These are phyloP conservation scores for Zygosaccharomyces sapae DNA, from an alignment of 1,139 yeast species.

Conservation along the genomic window DNA sequence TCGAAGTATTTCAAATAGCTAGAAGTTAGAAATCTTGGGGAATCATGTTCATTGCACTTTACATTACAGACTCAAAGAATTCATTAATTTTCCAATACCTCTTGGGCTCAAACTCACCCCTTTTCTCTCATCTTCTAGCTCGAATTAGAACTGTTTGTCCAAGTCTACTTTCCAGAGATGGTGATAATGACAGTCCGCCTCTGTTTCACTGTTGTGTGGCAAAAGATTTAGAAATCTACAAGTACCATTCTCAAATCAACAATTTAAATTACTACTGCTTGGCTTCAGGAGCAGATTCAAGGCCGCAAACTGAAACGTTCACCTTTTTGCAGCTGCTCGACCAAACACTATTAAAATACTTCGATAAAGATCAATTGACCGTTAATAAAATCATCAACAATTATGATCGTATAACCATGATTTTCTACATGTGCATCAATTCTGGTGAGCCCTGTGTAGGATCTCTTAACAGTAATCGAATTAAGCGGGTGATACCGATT, in stretches of 20 bases:
- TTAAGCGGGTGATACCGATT: constrained; percentile 69
- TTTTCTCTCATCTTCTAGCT: constrained; percentile 25
- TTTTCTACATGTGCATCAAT: constrained; percentile 52
- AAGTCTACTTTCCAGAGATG: constrained; percentile 13
- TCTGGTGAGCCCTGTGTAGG: constrained; percentile 70
- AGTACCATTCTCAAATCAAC: constrained; percentile 21
- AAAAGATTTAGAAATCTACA: constrained; percentile 25
- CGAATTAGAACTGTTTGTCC: constrained; percentile 25
- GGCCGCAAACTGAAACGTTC: constrained; percentile 19
- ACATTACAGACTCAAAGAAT: constrained; percentile 29
- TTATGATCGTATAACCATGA: constrained; percentile 30
- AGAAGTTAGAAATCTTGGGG: neutral
- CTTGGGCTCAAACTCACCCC: constrained; percentile 28
- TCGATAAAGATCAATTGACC: constrained; percentile 30
- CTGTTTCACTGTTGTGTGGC: constrained; percentile 18
- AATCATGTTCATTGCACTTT: constrained; percentile 29
- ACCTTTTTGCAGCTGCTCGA: constrained; percentile 28
- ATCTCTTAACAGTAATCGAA: constrained; percentile 54
- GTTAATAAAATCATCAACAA: constrained; percentile 29
- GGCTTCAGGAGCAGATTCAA: constrained; percentile 11
- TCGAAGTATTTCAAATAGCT: neutral
- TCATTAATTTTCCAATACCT: constrained; percentile 30
- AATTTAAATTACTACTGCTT: constrained; percentile 30
- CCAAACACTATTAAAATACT: constrained; percentile 26
- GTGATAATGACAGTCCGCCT: constrained; percentile 1